Percentiles rank a stretch among this genome's conserved stretches.
Evolutionary conservation across 1,284 basidiomycete species (phyloP).

Genomic region (Singerocomus inundabilis): DNA sequence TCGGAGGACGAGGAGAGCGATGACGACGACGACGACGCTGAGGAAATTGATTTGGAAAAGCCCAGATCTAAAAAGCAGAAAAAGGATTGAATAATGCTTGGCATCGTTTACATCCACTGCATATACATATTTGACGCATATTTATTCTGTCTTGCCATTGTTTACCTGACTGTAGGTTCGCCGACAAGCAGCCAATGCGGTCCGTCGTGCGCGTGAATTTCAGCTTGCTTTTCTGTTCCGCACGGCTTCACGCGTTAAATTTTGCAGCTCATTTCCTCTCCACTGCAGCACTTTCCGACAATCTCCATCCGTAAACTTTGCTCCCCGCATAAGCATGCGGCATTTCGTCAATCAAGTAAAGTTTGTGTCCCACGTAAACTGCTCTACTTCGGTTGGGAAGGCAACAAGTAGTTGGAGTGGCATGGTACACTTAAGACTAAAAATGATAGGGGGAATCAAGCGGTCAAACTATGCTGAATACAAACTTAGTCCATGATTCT

Average conservation of each 20-base stretch:
- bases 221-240: too few species aligned
- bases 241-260: too few species aligned
- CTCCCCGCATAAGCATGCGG: too few species aligned
- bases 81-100: slow-evolving; percentile 46
- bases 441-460: too few species aligned
- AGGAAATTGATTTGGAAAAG: slow-evolving; percentile 81
- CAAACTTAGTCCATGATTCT: slow-evolving; percentile 27
- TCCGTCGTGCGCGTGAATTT: too few species aligned
- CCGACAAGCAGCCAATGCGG: too few species aligned
- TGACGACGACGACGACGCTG: slow-evolving; percentile 66
- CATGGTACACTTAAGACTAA: too few species aligned
- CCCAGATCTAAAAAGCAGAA: slow-evolving; percentile 68
- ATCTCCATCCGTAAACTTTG: too few species aligned
- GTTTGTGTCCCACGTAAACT: too few species aligned
- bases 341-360: too few species aligned
- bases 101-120: slow-evolving; percentile 12
- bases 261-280: too few species aligned
- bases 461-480: background rate
- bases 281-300: too few species aligned
- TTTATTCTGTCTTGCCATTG: slow-evolving; percentile 29
- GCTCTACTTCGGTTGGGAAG: background rate
- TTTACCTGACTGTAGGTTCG: slow-evolving; percentile 10
- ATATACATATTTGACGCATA: slow-evolving; percentile 21
- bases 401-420: background rate
- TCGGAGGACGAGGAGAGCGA: slow-evolving; percentile 64